Percentiles rank a stretch among this genome's conserved stretches.
phyloP scores from a whole-genome alignment of 2,329 filamentous ascomycete genomes.

The Fonsecaea erecta region DNA sequence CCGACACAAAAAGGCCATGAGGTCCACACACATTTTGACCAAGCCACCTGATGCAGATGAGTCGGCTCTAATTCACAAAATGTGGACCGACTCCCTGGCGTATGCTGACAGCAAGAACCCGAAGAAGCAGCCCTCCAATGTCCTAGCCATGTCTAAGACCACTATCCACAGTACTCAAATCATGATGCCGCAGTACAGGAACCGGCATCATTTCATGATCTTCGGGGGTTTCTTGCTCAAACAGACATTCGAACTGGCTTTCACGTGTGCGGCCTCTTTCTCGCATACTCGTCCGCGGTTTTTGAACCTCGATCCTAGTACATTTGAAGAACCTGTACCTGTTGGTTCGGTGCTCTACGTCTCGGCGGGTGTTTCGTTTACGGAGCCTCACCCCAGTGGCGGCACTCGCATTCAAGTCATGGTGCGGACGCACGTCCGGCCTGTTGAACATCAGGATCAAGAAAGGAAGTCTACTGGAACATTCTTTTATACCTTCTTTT shows the following conservation, averaged over 20 bases:
- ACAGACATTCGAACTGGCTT: constrained; percentile 75
- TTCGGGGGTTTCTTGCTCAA: constrained; percentile 77
- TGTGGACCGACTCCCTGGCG: constrained; percentile 71
- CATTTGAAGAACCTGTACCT: constrained; percentile 75
- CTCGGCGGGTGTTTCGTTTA: constrained; percentile 73
- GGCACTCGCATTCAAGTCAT: constrained; percentile 70
- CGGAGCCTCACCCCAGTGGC: constrained; percentile 62
- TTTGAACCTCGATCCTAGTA: constrained; percentile 72
- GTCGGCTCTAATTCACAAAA: constrained; percentile 71
- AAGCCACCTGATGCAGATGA: constrained; percentile 73
- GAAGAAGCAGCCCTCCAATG: constrained; percentile 60
- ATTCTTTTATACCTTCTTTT: constrained; percentile 76
- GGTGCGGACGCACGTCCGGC: constrained; percentile 72
- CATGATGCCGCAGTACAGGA: constrained; percentile 75
- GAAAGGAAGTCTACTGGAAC: constrained; percentile 69
- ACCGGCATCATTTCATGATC: constrained; percentile 72
- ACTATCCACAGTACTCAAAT: constrained; percentile 69
- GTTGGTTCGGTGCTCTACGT: constrained; percentile 76
- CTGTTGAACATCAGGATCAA: constrained; percentile 68
- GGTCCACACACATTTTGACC: constrained; percentile 65
- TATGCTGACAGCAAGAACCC: constrained; percentile 65
- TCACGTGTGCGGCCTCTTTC: constrained; percentile 74
- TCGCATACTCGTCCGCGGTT: constrained; percentile 72
- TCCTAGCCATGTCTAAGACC: constrained; percentile 66
- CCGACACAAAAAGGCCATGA: constrained; percentile 67